Conservation (phyloP, 1,284 basidiomycete species). For the Gymnopus androsaceus region DNA sequence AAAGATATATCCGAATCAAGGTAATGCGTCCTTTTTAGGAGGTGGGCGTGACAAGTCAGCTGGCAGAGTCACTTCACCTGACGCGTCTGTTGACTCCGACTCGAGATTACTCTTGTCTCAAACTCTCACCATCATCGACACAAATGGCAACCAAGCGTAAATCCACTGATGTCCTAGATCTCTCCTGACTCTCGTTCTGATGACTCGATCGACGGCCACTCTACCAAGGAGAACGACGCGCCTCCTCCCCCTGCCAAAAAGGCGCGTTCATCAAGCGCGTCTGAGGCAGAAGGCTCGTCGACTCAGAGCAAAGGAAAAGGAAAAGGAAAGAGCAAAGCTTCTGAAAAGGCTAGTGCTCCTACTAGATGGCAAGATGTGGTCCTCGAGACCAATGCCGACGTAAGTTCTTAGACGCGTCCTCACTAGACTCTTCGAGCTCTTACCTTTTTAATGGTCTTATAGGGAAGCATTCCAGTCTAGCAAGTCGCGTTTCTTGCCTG, state of each 20-base stretch:
- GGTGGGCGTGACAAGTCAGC: too few species aligned
- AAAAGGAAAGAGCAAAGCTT: background rate
- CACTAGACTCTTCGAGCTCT: too few species aligned
- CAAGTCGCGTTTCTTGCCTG: too few species aligned
- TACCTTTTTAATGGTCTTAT: background rate
- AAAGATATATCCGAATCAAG: too few species aligned
- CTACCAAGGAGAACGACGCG: slow-evolving; percentile 1
- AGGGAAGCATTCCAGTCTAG: too few species aligned
- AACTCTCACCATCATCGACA: background rate
- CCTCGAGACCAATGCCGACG: slow-evolving; percentile 15
- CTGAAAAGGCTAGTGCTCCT: background rate
- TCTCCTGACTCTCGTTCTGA: background rate
- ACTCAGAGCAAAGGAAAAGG: background rate
- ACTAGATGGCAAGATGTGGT: slow-evolving; percentile 28
- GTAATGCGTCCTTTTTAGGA: too few species aligned
- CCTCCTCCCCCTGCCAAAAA: background rate
- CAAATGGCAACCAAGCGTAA: background rate
- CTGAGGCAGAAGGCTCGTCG: background rate
- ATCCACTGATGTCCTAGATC: background rate
- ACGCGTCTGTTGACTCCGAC: too few species aligned
- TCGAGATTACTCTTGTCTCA: too few species aligned
- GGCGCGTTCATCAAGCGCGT: background rate
- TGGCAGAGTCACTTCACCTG: background rate
- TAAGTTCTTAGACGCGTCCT: background rate
- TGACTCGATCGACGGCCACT: background rate